Conservation (phyloP, 1,284 basidiomycete species). For the Earliella scabrosa region DNA sequence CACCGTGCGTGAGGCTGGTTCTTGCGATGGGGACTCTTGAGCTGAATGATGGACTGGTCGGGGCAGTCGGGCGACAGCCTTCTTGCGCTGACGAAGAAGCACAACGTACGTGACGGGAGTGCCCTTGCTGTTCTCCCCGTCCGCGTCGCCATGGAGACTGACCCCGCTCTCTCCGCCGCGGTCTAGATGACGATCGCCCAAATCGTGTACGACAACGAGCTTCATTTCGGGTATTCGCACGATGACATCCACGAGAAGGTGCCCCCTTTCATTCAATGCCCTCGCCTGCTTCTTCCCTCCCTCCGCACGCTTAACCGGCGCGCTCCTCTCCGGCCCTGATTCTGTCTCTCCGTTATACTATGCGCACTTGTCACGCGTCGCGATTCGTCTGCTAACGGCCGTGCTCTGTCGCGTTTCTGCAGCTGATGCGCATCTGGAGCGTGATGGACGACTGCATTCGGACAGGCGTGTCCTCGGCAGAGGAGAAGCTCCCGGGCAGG, state of each 20-base stretch:
- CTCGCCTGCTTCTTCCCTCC: not conserved
- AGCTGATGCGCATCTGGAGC: conserved; percentile 83
- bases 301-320: conserved; percentile 36
- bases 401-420: not conserved
- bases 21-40: not conserved
- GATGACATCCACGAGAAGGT: conserved; percentile 81
- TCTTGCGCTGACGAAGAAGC: conserved; percentile 76
- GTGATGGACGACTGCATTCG: conserved; percentile 96
- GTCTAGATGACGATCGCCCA: conserved; percentile 88
- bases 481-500: conserved; percentile 84
- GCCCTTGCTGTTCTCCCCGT: conserved; percentile 5
- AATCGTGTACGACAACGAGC: conserved; percentile 95
- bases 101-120: conserved; percentile 68
- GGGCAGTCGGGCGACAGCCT: conserved; percentile 73
- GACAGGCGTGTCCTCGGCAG: conserved; percentile 80
- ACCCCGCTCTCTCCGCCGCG: conserved; percentile 20
- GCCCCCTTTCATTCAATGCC: conserved; percentile 17
- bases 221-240: conserved; percentile 75
- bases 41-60: not conserved
- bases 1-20: conserved; percentile 33
- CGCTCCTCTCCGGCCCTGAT: conserved; percentile 16
- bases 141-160: conserved; percentile 18
- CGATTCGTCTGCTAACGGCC: not conserved
- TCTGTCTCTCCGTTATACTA: not conserved
- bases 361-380: not conserved